Evolutionary conservation across 2,329 filamentous ascomycete genomes (phyloP), one percentile per base, ranked within the genome.

Genomic region (Curvularia spicifera): DNA sequence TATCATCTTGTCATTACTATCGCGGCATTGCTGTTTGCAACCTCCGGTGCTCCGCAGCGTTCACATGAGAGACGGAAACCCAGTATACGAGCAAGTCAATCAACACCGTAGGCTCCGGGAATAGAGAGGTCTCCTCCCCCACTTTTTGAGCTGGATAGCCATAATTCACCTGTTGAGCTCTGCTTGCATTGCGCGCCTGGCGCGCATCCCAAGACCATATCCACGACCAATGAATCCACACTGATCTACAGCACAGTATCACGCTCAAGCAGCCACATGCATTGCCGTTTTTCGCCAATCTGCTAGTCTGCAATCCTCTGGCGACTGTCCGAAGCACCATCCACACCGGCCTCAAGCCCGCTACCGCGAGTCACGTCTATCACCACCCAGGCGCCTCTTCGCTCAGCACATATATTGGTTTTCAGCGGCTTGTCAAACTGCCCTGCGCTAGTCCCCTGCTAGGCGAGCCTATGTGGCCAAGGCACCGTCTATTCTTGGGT

Each of bases 81-180:
- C 70, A 69, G 67, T 71, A 71, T 69, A 74, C 69, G 72, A 71
- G 67, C 70, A 59, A 73, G 63, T 71, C 67, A 75, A 74, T 73
- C 71, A 71, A 76, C 71, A 63, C 65, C 65, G 39, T 58, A 64
- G 63, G 65, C 67, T 61, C 63, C 68, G 59, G 60, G 59, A 53
- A 64, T 60, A 62, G 61, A 65, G 61, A 65, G 64, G 58, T 52
- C 48, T 51, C 59, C 54, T 37, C 33, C 33, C 33, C 13, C 33
- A n/a, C 33, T 60, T 71, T 61, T 61, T 59, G 59, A 60, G 52
- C 56, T 56, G 67, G 64, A 57, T 65, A 59, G 59, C 59, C 60
- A 60, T 65, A 62, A 57, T 64, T 64, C 55, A 57, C 49, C 56
- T 62, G 56, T 62, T 62, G 56, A 67, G 59, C 60, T 63, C 53